A percentile compares a stretch with the other conserved stretches of the same genome.
These are phyloP conservation scores for Lactifluus hygrophoroides DNA, from an alignment of 768 basidiomycete genomes.

Conservation along the genomic window DNA sequence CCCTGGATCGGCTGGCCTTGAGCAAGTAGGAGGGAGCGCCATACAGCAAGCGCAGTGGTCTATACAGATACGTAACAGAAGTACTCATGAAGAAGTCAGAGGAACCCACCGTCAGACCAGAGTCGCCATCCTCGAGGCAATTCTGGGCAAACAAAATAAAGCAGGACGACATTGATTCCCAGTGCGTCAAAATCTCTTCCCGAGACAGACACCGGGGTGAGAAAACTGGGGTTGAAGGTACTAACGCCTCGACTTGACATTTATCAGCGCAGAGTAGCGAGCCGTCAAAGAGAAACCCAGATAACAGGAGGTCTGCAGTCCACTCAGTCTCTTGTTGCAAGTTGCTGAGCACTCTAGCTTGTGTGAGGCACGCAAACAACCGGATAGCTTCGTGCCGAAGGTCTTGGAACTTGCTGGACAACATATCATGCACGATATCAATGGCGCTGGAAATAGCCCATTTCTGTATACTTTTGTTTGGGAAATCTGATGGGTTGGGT, in stretches of 20 bases:
- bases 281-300: slow-evolving; percentile 5
- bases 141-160: neutral
- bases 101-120: neutral
- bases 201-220: slow-evolving; percentile 7
- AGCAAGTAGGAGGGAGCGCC: slow-evolving; percentile 5
- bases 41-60: neutral
- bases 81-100: neutral
- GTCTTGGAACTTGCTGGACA: slow-evolving; percentile 1
- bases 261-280: slow-evolving; percentile 12
- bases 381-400: neutral
- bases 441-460: neutral
- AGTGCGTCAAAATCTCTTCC: slow-evolving; percentile 5
- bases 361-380: slow-evolving; percentile 2
- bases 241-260: neutral
- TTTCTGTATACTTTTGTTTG: neutral
- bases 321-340: neutral
- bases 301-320: neutral
- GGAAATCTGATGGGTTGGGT: neutral
- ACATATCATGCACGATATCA: slow-evolving; percentile 14
- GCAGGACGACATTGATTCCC: slow-evolving; percentile 4
- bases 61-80: neutral
- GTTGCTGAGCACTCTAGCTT: neutral
- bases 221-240: neutral
- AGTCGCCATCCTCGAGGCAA: neutral
- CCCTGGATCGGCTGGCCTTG: neutral